A percentile compares a stretch with the other conserved stretches of the same genome.
These are phyloP conservation scores for Rossbeevera mucosa DNA, from an alignment of 768 basidiomycete species.

Conservation along the genomic window DNA sequence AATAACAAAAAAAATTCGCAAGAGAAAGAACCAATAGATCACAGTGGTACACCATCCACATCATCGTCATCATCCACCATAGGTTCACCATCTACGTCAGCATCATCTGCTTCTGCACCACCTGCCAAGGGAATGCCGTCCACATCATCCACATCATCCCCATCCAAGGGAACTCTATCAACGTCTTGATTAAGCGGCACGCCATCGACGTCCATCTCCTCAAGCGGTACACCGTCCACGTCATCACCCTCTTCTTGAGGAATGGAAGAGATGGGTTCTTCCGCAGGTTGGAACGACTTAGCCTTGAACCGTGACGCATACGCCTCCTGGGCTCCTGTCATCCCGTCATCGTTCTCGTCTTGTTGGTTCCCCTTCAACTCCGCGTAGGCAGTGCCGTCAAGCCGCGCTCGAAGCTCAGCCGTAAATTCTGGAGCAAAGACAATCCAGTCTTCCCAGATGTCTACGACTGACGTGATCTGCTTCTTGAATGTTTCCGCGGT, in stretches of 20 bases:
- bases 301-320: slow-evolving; percentile 69
- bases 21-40: neutral
- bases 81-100: slow-evolving; percentile 25
- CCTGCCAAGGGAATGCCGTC: slow-evolving; percentile 36
- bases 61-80: slow-evolving; percentile 35
- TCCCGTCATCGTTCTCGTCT: slow-evolving; percentile 14
- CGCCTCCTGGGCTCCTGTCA: slow-evolving; percentile 27
- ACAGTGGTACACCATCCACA: slow-evolving; percentile 38
- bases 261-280: slow-evolving; percentile 31
- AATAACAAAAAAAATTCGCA: neutral
- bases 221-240: slow-evolving; percentile 49
- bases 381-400: slow-evolving; percentile 55
- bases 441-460: slow-evolving; percentile 99
- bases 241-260: slow-evolving; percentile 38
- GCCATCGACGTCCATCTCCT: slow-evolving; percentile 50
- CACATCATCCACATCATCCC: slow-evolving; percentile 29
- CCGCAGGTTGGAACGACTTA: slow-evolving; percentile 72
- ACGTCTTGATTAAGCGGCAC: slow-evolving; percentile 37
- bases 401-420: slow-evolving; percentile 59
- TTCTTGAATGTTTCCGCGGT: slow-evolving; percentile 95
- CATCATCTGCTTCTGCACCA: slow-evolving; percentile 15
- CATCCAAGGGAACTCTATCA: slow-evolving; percentile 27
- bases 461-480: slow-evolving; percentile 83
- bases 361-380: slow-evolving; percentile 28
- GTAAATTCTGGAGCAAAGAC: slow-evolving; percentile 90